Evolutionary conservation across 129 eudicot species (phyloP).

Genomic region (Arctium minus): DNA sequence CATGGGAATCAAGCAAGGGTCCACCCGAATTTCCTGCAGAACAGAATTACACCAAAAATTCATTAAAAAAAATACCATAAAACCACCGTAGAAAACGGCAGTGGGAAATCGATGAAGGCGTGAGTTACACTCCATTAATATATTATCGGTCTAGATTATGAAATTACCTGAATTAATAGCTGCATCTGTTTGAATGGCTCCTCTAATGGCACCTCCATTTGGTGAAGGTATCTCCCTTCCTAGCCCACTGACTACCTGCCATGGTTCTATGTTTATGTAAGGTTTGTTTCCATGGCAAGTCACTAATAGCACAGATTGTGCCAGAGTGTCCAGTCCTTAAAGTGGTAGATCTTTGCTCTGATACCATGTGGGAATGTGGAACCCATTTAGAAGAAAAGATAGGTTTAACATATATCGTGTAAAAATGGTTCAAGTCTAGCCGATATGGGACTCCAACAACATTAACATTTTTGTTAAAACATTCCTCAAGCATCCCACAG

Average conservation of each 20-base stretch:
- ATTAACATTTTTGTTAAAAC: too few relatives aligned
- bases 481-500: too few relatives aligned
- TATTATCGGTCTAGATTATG: neutral
- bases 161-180: slow-evolving; percentile 86
- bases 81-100: neutral
- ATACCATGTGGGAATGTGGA: too few relatives aligned
- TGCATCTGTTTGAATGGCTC: slow-evolving; percentile 99
- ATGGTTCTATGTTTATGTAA: slow-evolving; percentile 1
- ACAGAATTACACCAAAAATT: neutral
- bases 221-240: slow-evolving; percentile 98
- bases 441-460: too few relatives aligned
- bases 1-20: slow-evolving; percentile 80
- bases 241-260: slow-evolving; percentile 96
- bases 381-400: too few relatives aligned
- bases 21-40: slow-evolving; percentile 94
- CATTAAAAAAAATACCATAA: neutral
- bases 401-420: too few relatives aligned
- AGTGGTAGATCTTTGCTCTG: too few relatives aligned
- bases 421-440: too few relatives aligned
- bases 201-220: slow-evolving; percentile 83
- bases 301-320: neutral
- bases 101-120: too few relatives aligned
- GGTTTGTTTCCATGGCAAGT: neutral
- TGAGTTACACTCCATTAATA: too few relatives aligned
- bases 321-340: too few relatives aligned